Percentiles rank a stretch among this genome's conserved stretches.
Conservation (phyloP, 2,329 filamentous ascomycete genomes). For the Plectosphaerella plurivora region DNA sequence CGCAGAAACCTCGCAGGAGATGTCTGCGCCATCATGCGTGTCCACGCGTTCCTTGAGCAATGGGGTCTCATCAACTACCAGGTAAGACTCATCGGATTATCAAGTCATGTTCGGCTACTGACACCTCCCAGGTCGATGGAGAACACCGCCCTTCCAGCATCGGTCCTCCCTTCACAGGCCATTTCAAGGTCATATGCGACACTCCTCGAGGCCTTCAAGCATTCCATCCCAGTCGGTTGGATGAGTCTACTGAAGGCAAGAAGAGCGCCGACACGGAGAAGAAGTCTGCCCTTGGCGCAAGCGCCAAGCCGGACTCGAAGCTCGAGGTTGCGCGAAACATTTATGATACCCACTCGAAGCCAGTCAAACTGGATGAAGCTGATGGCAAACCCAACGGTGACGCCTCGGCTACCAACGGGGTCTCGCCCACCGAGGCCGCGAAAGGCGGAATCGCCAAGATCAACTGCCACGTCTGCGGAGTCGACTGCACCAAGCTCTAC, state of each 20-base stretch:
- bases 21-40: constrained; percentile 98
- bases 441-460: constrained; percentile 65
- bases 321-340: constrained; percentile 93
- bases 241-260: constrained; percentile 59
- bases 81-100: constrained; percentile 41
- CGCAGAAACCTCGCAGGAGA: constrained; percentile 92
- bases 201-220: constrained; percentile 92
- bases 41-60: constrained; percentile 95
- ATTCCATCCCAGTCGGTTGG: constrained; percentile 85
- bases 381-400: constrained; percentile 77
- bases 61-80: constrained; percentile 99
- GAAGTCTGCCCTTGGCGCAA: constrained; percentile 43
- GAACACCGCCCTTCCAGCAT: constrained; percentile 94
- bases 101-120: constrained; percentile 13
- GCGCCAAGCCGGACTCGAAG: constrained; percentile 77
- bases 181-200: constrained; percentile 94
- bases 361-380: not conserved
- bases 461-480: constrained; percentile 86
- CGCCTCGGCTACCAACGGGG: constrained; percentile 60
- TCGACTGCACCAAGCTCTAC: constrained; percentile 72
- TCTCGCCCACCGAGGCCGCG: constrained; percentile 53
- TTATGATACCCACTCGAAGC: constrained; percentile 70
- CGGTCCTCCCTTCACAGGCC: constrained; percentile 92
- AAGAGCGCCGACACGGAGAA: constrained; percentile 65
- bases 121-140: constrained; percentile 72